phyloP scores from a whole-genome alignment of 768 basidiomycete species.

The Phanerochaete sordida region DNA sequence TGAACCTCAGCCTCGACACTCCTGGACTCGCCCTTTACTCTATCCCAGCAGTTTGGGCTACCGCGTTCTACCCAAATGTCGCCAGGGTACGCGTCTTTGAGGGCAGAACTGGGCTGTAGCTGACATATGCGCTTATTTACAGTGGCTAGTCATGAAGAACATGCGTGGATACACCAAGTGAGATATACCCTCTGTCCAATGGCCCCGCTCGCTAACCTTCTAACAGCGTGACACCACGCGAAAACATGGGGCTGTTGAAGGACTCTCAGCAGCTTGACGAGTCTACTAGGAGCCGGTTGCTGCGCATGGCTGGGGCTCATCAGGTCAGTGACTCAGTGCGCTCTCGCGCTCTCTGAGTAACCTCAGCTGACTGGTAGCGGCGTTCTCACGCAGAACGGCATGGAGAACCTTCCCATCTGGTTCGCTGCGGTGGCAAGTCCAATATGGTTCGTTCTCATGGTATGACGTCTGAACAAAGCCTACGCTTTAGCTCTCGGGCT shows the following conservation, averaged over 20 bases:
- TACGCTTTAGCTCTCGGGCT: neutral
- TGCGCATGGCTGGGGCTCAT: neutral
- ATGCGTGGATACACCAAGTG: neutral
- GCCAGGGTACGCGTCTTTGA: neutral
- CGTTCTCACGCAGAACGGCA: slow-evolving; percentile 10
- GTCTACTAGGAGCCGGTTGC: neutral
- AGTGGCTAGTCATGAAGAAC: neutral
- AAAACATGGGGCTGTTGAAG: neutral
- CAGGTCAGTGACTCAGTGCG: neutral
- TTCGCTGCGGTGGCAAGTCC: slow-evolving; percentile 4
- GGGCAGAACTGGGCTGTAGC: neutral
- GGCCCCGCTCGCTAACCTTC: neutral
- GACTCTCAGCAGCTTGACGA: neutral
- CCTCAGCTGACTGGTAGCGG: neutral
- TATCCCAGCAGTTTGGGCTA: slow-evolving; percentile 4
- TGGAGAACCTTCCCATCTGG: slow-evolving; percentile 7
- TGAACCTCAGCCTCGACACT: neutral
- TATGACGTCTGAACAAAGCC: neutral
- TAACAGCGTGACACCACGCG: neutral
- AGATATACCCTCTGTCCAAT: neutral
- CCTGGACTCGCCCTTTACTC: slow-evolving; percentile 6
- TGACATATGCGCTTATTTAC: neutral
- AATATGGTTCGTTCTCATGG: neutral
- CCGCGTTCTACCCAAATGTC: slow-evolving; percentile 2
- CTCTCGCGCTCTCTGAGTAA: neutral